Conservation (phyloP, 78 protist genomes). For the Ministeria vibrans region DNA sequence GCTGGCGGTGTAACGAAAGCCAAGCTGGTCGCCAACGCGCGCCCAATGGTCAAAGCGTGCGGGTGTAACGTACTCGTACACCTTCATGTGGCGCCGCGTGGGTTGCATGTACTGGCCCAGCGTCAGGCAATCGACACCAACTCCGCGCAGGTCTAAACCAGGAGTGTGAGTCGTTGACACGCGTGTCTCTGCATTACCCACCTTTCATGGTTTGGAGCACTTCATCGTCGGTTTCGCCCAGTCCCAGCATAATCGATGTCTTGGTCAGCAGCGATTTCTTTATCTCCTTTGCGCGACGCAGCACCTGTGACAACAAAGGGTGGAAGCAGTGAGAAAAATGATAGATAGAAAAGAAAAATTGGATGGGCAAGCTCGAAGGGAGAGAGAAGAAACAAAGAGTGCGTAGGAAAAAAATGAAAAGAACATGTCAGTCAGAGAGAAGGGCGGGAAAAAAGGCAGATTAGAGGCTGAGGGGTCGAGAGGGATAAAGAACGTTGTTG, state of each 20-base stretch:
- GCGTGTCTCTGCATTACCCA: neutral
- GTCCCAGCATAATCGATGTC: constrained; percentile 84
- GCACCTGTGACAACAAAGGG: too few species aligned
- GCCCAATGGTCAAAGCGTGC: constrained; percentile 52
- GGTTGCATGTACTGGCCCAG: constrained; percentile 75
- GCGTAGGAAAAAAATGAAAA: too few species aligned
- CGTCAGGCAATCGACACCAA: constrained; percentile 63
- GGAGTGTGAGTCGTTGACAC: neutral
- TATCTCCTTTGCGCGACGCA: constrained; percentile 52
- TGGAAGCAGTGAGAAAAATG: too few species aligned
- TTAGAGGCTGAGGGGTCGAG: too few species aligned
- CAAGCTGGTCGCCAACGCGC: constrained; percentile 43
- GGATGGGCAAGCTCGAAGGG: too few species aligned
- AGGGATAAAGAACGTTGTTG: too few species aligned
- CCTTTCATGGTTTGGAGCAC: constrained; percentile 65
- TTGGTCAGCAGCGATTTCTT: constrained; percentile 56
- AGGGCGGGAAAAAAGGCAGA: too few species aligned
- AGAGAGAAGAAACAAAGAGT: too few species aligned
- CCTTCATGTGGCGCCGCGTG: constrained; percentile 54
- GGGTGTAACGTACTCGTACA: constrained; percentile 53
- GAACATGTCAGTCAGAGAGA: too few species aligned
- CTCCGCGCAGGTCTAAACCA: constrained; percentile 20
- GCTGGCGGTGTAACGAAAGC: constrained; percentile 64
- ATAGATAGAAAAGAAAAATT: too few species aligned
- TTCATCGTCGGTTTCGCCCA: constrained; percentile 79